Percentiles rank a stretch among this genome's conserved stretches.
Conservation (phyloP, 2,329 filamentous ascomycete genomes). For the Aspergillus costaricaensis region DNA sequence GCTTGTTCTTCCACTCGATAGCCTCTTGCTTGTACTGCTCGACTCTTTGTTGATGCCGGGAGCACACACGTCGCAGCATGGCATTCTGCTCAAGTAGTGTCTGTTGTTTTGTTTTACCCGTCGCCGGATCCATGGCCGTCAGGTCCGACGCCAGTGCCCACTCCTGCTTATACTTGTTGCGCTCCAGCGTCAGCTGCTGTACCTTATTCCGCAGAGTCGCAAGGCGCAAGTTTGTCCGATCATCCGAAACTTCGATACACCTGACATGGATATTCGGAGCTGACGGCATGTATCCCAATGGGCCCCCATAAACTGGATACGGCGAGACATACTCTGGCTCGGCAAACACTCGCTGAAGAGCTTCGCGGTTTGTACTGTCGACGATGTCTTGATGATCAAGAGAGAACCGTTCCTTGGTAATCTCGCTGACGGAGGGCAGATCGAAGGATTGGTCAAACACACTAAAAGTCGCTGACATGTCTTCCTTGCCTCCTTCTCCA, state of each 20-base stretch:
- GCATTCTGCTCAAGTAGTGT: conserved; percentile 24
- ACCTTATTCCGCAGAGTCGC: conserved; percentile 25
- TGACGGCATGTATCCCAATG: conserved; percentile 34
- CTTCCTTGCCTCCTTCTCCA: background rate
- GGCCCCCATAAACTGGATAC: conserved; percentile 30
- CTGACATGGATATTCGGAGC: conserved; percentile 32
- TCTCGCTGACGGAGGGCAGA: conserved; percentile 19
- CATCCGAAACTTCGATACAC: conserved; percentile 28
- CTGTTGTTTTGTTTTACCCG: conserved; percentile 31
- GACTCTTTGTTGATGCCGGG: conserved; percentile 26
- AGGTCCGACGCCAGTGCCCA: conserved; percentile 24
- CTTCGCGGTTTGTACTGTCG: conserved; percentile 26
- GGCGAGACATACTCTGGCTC: conserved; percentile 33
- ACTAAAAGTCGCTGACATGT: background rate
- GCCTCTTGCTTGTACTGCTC: conserved; percentile 31
- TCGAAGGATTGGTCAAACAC: background rate
- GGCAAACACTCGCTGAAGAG: conserved; percentile 22
- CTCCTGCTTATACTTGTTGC: conserved; percentile 31
- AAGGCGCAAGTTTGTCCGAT: conserved; percentile 26
- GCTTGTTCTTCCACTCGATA: conserved; percentile 27
- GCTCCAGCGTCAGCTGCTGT: conserved; percentile 29
- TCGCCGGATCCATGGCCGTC: conserved; percentile 24
- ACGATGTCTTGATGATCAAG: conserved; percentile 26
- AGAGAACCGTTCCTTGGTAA: conserved; percentile 26
- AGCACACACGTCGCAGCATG: conserved; percentile 28